A percentile compares a stretch with the other conserved stretches of the same genome.
Conservation (phyloP, 768 basidiomycete genomes). For the Ramaria sp. region DNA sequence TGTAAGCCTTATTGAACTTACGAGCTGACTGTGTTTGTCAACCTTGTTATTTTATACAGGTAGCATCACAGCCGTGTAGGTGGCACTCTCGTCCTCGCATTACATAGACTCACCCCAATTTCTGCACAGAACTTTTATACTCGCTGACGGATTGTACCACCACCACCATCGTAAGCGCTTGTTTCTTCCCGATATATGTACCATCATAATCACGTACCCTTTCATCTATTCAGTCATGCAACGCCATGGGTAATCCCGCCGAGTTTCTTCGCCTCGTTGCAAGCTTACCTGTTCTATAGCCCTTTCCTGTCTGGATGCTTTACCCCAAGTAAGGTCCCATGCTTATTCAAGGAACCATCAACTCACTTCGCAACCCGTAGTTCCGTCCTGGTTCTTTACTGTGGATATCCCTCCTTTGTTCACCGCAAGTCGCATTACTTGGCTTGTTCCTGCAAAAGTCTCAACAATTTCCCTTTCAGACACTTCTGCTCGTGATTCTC, state of each 20-base stretch:
- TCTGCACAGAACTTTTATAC: neutral
- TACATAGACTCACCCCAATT: neutral
- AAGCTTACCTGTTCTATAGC: neutral
- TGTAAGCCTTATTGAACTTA: neutral
- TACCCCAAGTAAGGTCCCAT: neutral
- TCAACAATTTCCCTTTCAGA: neutral
- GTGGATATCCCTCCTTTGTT: neutral
- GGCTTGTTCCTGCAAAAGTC: neutral
- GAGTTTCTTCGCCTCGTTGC: neutral
- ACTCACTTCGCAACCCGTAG: neutral
- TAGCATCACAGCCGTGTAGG: neutral
- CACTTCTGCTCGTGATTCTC: neutral
- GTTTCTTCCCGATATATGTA: neutral
- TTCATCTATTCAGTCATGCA: neutral
- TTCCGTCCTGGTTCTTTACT: neutral
- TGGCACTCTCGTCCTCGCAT: neutral
- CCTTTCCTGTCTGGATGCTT: constrained; percentile 6
- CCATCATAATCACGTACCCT: neutral
- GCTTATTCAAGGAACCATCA: neutral
- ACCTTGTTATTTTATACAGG: neutral
- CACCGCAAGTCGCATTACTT: neutral
- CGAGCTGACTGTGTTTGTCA: neutral
- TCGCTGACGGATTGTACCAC: neutral
- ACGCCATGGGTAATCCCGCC: neutral
- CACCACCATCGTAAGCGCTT: neutral